phyloP scores from a whole-genome alignment of 2,329 filamentous ascomycete species.

The Parastagonospora nodorum region DNA sequence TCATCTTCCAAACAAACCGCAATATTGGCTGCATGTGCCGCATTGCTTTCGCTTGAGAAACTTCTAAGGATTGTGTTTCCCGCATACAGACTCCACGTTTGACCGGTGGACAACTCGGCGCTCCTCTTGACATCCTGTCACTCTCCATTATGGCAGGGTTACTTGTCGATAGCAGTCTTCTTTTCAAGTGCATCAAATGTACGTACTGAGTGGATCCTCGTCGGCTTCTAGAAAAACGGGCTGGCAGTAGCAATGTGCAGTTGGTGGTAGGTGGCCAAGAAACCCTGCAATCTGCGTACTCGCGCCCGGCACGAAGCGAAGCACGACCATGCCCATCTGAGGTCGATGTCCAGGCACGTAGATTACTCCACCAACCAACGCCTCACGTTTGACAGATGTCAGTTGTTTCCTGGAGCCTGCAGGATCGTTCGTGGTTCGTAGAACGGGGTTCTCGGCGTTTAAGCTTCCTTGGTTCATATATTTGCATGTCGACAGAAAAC shows the following conservation, averaged over 20 bases:
- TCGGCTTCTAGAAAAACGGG: no score
- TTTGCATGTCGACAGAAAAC: constrained; percentile 26
- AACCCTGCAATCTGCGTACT: constrained; percentile 27
- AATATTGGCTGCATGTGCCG: background rate
- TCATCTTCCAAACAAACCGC: background rate
- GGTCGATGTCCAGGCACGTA: constrained; percentile 15
- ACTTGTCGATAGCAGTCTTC: no score
- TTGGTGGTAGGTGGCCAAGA: background rate
- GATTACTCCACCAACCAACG: constrained; percentile 23
- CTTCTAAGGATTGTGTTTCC: no score
- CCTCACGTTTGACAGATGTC: constrained; percentile 10
- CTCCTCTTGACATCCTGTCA: no score
- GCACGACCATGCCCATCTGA: constrained; percentile 17
- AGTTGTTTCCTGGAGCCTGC: constrained; percentile 13
- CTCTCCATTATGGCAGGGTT: no score
- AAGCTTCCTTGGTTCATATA: constrained; percentile 24
- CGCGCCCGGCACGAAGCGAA: constrained; percentile 12
- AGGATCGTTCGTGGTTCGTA: constrained; percentile 7
- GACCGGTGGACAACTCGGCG: no score
- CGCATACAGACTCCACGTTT: no score
- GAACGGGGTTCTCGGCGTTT: constrained; percentile 10
- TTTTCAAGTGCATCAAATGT: no score
- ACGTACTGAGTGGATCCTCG: no score
- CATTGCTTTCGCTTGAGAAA: background rate
- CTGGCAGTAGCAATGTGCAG: background rate